Evolutionary conservation across 2,329 filamentous ascomycete species (phyloP).

Genomic region (Chaetomium sp.): DNA sequence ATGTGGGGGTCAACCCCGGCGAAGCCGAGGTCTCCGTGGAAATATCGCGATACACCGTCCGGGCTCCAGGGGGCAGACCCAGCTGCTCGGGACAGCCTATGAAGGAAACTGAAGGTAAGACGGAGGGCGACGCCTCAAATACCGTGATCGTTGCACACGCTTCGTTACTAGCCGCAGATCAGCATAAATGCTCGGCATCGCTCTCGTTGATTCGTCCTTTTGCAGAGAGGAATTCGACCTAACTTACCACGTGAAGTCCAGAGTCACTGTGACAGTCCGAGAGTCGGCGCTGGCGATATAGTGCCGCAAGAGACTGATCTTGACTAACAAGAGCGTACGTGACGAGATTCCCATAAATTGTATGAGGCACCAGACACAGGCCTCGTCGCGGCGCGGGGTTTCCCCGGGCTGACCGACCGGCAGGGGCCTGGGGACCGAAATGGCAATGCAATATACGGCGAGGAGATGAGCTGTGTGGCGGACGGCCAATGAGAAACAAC

Average conservation of each 20-base stretch:
- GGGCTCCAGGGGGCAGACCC: not conserved
- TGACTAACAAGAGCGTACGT: too few species aligned
- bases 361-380: too few species aligned
- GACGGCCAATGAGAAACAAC: too few species aligned
- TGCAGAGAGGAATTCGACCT: too few species aligned
- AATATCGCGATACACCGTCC: not conserved
- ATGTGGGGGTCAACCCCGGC: not conserved
- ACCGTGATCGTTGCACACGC: not conserved
- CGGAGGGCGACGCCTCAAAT: not conserved
- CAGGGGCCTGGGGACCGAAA: too few species aligned
- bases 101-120: not conserved
- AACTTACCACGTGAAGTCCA: not conserved
- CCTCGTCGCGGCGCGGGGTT: too few species aligned
- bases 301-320: not conserved
- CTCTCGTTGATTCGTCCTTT: not conserved
- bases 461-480: too few species aligned
- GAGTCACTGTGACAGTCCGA: not conserved
- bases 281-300: not conserved
- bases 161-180: not conserved
- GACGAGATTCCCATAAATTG: too few species aligned
- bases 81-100: slow-evolving; percentile 9
- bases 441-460: too few species aligned
- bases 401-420: too few species aligned
- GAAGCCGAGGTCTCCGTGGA: not conserved
- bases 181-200: not conserved